phyloP scores from a whole-genome alignment of 1,284 basidiomycete genomes.

The Leccinum variabile region DNA sequence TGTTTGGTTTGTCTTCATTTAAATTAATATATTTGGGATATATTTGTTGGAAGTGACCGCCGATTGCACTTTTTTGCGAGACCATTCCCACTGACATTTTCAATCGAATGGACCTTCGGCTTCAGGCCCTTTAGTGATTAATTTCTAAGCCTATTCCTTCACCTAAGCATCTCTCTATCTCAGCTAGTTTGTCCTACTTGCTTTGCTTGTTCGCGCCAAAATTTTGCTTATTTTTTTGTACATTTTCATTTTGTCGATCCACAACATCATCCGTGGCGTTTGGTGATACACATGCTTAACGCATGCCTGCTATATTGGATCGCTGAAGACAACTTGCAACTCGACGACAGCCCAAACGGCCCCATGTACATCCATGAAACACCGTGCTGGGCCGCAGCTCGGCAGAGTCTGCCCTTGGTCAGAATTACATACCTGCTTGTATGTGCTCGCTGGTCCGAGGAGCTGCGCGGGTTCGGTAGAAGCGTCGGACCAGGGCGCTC shows the following conservation, averaged over 20 bases:
- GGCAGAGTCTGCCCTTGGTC: constrained; percentile 3
- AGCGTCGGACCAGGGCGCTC: constrained; percentile 6
- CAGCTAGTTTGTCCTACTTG: constrained; percentile 23
- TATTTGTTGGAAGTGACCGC: constrained; percentile 10
- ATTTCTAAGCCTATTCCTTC: constrained; percentile 10
- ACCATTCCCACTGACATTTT: constrained; percentile 15
- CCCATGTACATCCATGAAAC: neutral
- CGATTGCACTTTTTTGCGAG: constrained; percentile 16
- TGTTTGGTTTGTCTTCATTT: constrained; percentile 18
- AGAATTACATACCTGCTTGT: constrained; percentile 3
- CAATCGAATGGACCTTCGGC: constrained; percentile 4
- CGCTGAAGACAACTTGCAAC: constrained; percentile 14
- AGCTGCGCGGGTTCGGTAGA: neutral
- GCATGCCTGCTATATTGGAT: constrained; percentile 22
- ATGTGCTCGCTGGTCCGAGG: constrained; percentile 1
- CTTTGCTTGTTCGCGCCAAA: constrained; percentile 23
- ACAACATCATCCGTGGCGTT: constrained; percentile 10
- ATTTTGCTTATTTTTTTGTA: constrained; percentile 18
- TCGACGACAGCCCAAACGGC: neutral
- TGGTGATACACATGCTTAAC: constrained; percentile 20
- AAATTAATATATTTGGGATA: constrained; percentile 16
- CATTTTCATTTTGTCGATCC: constrained; percentile 17
- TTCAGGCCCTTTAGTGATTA: neutral
- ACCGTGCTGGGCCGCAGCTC: constrained; percentile 4
- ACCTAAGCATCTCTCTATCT: constrained; percentile 8